Evolutionary conservation across 164 flowering plant species (phyloP).

Genomic region (Annona cherimola): DNA sequence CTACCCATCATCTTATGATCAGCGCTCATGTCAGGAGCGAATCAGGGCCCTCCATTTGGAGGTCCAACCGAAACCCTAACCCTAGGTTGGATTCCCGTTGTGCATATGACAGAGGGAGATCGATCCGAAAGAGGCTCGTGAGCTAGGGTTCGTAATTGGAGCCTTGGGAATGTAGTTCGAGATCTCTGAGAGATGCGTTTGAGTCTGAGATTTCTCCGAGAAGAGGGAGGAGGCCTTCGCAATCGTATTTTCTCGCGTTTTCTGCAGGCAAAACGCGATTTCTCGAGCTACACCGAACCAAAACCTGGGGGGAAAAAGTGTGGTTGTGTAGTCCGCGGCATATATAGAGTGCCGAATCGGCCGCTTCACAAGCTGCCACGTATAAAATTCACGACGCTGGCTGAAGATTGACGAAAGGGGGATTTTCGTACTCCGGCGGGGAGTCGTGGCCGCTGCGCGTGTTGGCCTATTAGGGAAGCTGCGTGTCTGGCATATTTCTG

Average conservation of each 20-base stretch:
- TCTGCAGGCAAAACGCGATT: not conserved
- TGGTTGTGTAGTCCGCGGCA: not conserved
- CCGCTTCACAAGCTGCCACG: not conserved
- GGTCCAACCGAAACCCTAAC: constrained; percentile 23
- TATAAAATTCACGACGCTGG: not conserved
- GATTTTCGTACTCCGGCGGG: not conserved
- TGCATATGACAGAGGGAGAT: not conserved
- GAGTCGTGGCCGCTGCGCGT: not conserved
- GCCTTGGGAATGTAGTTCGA: not conserved
- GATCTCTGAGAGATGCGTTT: not conserved
- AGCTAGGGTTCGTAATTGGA: not conserved
- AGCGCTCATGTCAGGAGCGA: constrained; percentile 36
- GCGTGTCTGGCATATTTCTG: too few relatives aligned
- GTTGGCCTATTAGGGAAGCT: not conserved
- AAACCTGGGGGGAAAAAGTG: not conserved
- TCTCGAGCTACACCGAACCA: not conserved
- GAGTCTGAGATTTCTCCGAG: too few relatives aligned
- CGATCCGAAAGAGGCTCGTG: not conserved
- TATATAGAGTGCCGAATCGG: not conserved
- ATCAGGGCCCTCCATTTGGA: constrained; percentile 32
- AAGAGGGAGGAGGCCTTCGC: not conserved
- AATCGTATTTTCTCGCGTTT: not conserved
- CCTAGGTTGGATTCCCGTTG: constrained; percentile 2
- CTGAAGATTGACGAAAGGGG: not conserved
- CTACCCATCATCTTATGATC: constrained; percentile 51